Conservation (phyloP, 345 rosid species). For the thale cress (Arabidopsis thaliana) region TAIR10.1 NC_003075.7:11397501-11398000, state of each 20-base stretch:
- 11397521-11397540: constrained; percentile 17
- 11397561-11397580: constrained; percentile 23
- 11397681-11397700: constrained; percentile 31
- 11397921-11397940: not conserved
- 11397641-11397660: constrained; percentile 27
- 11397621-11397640: constrained; percentile 34
- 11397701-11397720: constrained; percentile 20
- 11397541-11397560: not conserved
- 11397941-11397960: not conserved
- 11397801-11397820: not conserved
- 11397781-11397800: constrained; percentile 4
- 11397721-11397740: constrained; percentile 40
- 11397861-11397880: constrained; percentile 3
- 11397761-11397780: constrained; percentile 19
- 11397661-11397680: constrained; percentile 32
- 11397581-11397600: constrained; percentile 26
- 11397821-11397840: not conserved
- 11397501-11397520: constrained; percentile 25
- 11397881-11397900: constrained; percentile 22
- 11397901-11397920: not conserved
- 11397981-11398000: not conserved
- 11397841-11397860: constrained; percentile 26
- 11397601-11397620: constrained; percentile 11
- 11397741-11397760: constrained; percentile 21
- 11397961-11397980: not conserved